phyloP scores from a whole-genome alignment of 176 grass and related monocot genomes.

The Phragmites australis region DNA sequence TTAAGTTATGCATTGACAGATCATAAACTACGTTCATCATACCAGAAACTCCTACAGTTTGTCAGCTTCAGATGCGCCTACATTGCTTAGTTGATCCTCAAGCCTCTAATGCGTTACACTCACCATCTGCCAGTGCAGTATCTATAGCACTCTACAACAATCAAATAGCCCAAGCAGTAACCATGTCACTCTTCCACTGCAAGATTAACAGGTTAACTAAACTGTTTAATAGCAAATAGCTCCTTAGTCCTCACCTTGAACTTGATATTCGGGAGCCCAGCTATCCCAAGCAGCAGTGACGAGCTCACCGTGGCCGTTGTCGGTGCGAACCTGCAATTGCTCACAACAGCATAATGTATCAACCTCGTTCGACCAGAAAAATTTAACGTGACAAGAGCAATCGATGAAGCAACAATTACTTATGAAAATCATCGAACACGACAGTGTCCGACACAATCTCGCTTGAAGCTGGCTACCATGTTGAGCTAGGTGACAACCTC shows the following conservation, averaged over 20 bases:
- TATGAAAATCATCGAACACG: conserved; percentile 94
- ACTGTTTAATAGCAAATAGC: conserved; percentile 6
- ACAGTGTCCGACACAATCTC: conserved; percentile 96
- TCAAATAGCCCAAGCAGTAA: neutral
- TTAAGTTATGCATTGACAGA: neutral
- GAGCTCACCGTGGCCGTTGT: conserved; percentile 90
- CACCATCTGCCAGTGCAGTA: conserved; percentile 68
- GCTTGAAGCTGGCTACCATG: conserved; percentile 79
- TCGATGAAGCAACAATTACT: conserved; percentile 28
- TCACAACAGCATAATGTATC: conserved; percentile 4
- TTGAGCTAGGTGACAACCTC: conserved; percentile 78
- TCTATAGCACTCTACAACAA: conserved; percentile 82
- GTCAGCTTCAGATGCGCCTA: conserved; percentile 54
- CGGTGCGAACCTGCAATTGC: conserved; percentile 68
- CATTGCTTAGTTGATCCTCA: conserved; percentile 65
- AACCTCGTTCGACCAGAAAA: conserved; percentile 12
- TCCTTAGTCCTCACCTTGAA: conserved; percentile 67
- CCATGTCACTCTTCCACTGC: neutral
- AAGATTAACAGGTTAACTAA: conserved; percentile 12
- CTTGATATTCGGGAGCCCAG: conserved; percentile 80
- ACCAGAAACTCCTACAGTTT: conserved; percentile 82
- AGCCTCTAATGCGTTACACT: conserved; percentile 73
- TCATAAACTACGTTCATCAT: conserved; percentile 18
- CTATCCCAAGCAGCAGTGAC: conserved; percentile 80
- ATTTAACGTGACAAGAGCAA: conserved; percentile 13